phyloP scores from a whole-genome alignment of 306 rosid genomes.

The Carpinus fangiana region DNA sequence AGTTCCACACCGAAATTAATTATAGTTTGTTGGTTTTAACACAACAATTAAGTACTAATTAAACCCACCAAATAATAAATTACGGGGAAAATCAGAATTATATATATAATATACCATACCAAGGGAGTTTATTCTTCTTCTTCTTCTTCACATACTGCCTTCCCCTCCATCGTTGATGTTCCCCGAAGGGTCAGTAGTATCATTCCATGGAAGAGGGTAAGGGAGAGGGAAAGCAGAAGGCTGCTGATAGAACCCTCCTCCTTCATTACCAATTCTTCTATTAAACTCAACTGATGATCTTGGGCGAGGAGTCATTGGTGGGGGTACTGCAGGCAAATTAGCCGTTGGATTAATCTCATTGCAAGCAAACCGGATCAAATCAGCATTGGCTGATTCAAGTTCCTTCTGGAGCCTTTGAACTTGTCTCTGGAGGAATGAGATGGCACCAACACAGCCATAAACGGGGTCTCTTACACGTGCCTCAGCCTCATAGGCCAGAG shows the following conservation, averaged over 20 bases:
- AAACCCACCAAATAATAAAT: slow-evolving; percentile 26
- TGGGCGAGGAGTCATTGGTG: slow-evolving; percentile 36
- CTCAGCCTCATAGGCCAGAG: slow-evolving; percentile 95
- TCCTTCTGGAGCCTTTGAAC: slow-evolving; percentile 95
- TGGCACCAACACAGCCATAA: slow-evolving; percentile 95
- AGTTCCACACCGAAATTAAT: slow-evolving; percentile 9
- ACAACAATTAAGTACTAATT: slow-evolving; percentile 14
- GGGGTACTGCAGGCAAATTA: slow-evolving; percentile 34
- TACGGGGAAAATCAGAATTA: slow-evolving; percentile 18
- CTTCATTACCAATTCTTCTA: slow-evolving; percentile 41
- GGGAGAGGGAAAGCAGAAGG: slow-evolving; percentile 46
- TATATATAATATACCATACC: slow-evolving; percentile 28
- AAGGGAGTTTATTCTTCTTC: slow-evolving; percentile 19
- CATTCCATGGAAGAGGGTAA: slow-evolving; percentile 73
- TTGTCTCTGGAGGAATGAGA: slow-evolving; percentile 89
- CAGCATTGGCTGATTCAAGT: slow-evolving; percentile 83
- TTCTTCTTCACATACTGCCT: slow-evolving; percentile 41
- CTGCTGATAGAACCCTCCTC: slow-evolving; percentile 49
- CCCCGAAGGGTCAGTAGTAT: slow-evolving; percentile 22
- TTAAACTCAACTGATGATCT: slow-evolving; percentile 17
- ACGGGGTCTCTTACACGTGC: slow-evolving; percentile 94
- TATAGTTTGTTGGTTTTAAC: slow-evolving; percentile 12
- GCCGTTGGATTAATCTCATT: slow-evolving; percentile 37
- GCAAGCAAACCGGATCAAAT: slow-evolving; percentile 77
- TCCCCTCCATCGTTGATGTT: slow-evolving; percentile 51